Conservation (phyloP, 805 yeast species). For the Millerozyma miso region DNA sequence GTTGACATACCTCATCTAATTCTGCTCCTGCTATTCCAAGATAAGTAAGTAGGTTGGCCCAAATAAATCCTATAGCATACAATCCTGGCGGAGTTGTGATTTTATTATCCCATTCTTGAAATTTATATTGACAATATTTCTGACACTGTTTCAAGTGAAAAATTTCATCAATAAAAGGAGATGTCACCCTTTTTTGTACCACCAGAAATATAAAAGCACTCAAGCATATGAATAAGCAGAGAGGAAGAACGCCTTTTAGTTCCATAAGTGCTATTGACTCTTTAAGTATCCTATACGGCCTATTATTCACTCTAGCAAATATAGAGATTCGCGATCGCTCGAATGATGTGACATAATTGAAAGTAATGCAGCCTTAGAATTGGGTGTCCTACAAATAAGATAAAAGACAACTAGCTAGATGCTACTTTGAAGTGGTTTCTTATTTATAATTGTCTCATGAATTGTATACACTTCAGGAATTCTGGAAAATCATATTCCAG, state of each 20-base stretch:
- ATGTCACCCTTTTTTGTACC: slow-evolving; percentile 18
- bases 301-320: too few species aligned
- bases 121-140: slow-evolving; percentile 58
- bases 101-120: slow-evolving; percentile 74
- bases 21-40: neutral
- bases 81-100: slow-evolving; percentile 97
- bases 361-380: too few species aligned
- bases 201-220: slow-evolving; percentile 10
- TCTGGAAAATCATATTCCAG: neutral
- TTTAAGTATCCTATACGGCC: too few species aligned
- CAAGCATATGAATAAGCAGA: slow-evolving; percentile 9
- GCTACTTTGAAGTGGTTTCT: too few species aligned
- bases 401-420: too few species aligned
- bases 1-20: slow-evolving; percentile 11
- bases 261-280: neutral
- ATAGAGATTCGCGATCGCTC: too few species aligned
- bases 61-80: slow-evolving; percentile 47
- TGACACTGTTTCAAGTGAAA: slow-evolving; percentile 83
- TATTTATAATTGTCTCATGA: slow-evolving; percentile 7
- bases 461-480: neutral
- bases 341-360: too few species aligned
- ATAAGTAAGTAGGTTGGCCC: slow-evolving; percentile 15
- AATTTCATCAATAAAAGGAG: slow-evolving; percentile 65
- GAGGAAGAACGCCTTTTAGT: neutral
- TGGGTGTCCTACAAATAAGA: too few species aligned